Evolutionary conservation across 257 asterid genomes (phyloP), one percentile per base, ranked within the genome.

Genomic region (Lantana camara): DNA sequence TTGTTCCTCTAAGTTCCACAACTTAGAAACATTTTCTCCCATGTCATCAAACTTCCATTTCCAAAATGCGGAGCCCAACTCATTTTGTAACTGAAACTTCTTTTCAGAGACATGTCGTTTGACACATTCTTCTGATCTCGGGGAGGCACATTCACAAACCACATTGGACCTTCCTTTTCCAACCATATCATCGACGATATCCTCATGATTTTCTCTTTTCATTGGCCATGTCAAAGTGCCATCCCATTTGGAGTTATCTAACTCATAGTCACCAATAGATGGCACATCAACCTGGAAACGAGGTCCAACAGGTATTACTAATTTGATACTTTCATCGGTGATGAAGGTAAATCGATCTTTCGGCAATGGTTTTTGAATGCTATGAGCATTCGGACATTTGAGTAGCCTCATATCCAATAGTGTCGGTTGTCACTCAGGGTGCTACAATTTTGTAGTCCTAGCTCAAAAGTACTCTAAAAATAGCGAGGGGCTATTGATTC

Each of bases 21-120:
- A 20, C 68, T 64, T 65, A 12, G 79, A 68, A 35, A 57, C 74
- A 24, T 71, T 71, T 24, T 75, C 84, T 20, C 80, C 81, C 84
- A 75, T 75, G 50, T 37, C 47, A 42, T 68, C 68, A n/a, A 79
- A 64, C 57, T 62, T 72, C 81, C 78, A 75, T 20, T 41, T 65
- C 71, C 77, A 67, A 30, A 74, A 67, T 50, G 27, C 51, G 0
- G 58, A 40, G 34, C 79, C 79, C 4, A 74, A 64, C 15, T 68
- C 68, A 13, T 42, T 54, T 46, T 57, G 37, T n/a, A 74, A 13
- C 16, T 41, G 60, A 4, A 30, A 7, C 24, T 38, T 73, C 20
- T 73, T 56, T 4, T 68, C 53, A 17, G 35, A 47, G 13, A 73
- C 45, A 17, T 73, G 78, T 11, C 15, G 49, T 59, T 51, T 73